Evolutionary conservation across 768 basidiomycete species (phyloP).

Genomic region (Gloeophyllum trabeum): DNA sequence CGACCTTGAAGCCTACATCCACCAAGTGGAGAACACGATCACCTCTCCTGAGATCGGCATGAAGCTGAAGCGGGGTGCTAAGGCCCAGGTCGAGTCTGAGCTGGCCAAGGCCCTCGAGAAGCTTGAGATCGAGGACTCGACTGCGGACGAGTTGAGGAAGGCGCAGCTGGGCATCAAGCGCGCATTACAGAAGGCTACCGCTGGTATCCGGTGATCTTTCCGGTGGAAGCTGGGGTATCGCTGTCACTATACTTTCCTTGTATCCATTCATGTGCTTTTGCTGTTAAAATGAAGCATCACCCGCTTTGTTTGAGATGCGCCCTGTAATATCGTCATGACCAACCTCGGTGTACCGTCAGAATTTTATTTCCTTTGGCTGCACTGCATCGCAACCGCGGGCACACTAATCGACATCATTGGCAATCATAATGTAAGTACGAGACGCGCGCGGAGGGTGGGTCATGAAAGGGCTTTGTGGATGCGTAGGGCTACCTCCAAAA

Average conservation of each 20-base stretch:
- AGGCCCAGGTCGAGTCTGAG: slow-evolving; percentile 90
- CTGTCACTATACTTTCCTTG: no score
- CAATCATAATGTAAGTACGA: no score
- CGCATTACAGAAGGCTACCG: slow-evolving; percentile 94
- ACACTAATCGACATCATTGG: no score
- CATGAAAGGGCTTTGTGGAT: slow-evolving; percentile 50
- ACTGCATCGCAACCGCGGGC: no score
- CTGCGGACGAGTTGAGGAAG: slow-evolving; percentile 91
- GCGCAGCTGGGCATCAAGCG: slow-evolving; percentile 93
- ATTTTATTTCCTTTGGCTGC: no score
- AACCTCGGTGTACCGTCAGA: no score
- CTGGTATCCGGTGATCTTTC: slow-evolving; percentile 62
- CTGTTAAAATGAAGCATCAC: background rate
- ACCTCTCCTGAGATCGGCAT: slow-evolving; percentile 93
- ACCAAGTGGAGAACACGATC: slow-evolving; percentile 94
- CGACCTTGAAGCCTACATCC: slow-evolving; percentile 95
- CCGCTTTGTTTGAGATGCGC: no score
- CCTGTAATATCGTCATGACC: no score
- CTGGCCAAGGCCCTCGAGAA: slow-evolving; percentile 97
- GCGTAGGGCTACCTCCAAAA: slow-evolving; percentile 76
- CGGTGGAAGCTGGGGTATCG: slow-evolving; percentile 1
- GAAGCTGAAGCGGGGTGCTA: slow-evolving; percentile 98
- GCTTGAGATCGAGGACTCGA: slow-evolving; percentile 93
- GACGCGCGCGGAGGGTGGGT: no score
- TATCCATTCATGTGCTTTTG: background rate